Base-by-base conservation (phyloP, 306 rosid genomes). In the Cucumis melo region DNA sequence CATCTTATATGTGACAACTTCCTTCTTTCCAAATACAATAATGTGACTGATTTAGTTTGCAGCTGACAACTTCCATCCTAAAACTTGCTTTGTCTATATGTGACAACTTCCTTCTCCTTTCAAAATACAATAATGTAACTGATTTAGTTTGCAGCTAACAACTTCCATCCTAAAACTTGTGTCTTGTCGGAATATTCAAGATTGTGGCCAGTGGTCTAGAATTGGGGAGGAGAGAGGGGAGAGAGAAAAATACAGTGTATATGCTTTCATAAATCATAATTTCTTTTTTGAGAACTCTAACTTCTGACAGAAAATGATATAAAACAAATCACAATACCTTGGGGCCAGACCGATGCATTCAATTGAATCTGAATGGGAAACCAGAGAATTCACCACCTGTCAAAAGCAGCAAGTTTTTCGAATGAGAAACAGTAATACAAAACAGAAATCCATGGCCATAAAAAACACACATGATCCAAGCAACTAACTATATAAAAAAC, bases 311-410 rank as follows among this genome's bases (percentile, higher is more conserved):
- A 59, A 38, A n/a, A 59, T 59, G 8, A 59, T 16, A 32, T 34
- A 15, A 32, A 34, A 34, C 7, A 64, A 66, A 66, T 39, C 54
- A 5, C 53, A 54, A 55, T 82, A 90, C 97, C 98, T 90, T 73
- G 89, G 87, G 8, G 93, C 81, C 64, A 94, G 82, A 61, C 79
- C 93, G 59, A 90, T 84, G 82, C 97, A 89, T 79, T 94, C 99
- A 0, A 92, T 82, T 57, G 99, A 92, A 79, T 87, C 95, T 12
- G 88, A 75, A 81, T 86, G 96, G 79, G 96, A 79, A 81, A 80
- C 59, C 80, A 87, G 83, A 24, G 93, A 76, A 81, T 78, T 89
- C 34, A 92, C 88, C 76, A 94, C 99, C 99, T 94, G 87, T 83
- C 78, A 58, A 76, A 39, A 64, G 81, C 6, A 82, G 70, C 5